Conservation (phyloP, 2,329 filamentous ascomycete species). For the Colletotrichum acutatum region DNA sequence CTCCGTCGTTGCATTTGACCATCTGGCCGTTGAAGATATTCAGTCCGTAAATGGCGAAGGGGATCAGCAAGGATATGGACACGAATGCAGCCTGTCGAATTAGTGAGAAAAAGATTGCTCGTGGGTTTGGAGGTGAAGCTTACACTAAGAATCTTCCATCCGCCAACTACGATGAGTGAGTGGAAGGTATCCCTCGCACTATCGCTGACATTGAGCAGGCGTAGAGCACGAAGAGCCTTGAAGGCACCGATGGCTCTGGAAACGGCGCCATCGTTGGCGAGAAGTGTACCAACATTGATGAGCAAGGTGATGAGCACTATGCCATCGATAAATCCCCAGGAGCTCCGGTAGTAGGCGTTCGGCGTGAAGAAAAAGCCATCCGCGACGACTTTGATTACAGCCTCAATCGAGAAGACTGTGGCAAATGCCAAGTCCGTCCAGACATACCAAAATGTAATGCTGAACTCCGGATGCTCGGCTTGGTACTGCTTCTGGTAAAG, state of each 20-base stretch:
- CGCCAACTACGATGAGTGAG: slow-evolving; percentile 91
- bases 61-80: slow-evolving; percentile 91
- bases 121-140: slow-evolving; percentile 44
- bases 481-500: slow-evolving; percentile 94
- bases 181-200: slow-evolving; percentile 97
- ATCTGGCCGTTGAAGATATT: slow-evolving; percentile 92
- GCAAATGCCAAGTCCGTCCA: slow-evolving; percentile 95
- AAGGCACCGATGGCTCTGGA: slow-evolving; percentile 95
- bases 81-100: slow-evolving; percentile 79
- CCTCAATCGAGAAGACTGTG: slow-evolving; percentile 85
- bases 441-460: slow-evolving; percentile 87
- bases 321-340: slow-evolving; percentile 96
- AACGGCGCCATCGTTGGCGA: slow-evolving; percentile 84
- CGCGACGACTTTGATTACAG: slow-evolving; percentile 90
- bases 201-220: slow-evolving; percentile 94
- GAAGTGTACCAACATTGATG: slow-evolving; percentile 89
- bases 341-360: slow-evolving; percentile 95
- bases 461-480: slow-evolving; percentile 64
- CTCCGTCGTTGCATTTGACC: slow-evolving; percentile 80
- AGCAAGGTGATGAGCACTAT: slow-evolving; percentile 92
- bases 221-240: slow-evolving; percentile 91
- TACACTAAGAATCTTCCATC: slow-evolving; percentile 91
- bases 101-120: slow-evolving; percentile 3
- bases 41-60: slow-evolving; percentile 95
- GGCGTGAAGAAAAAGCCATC: slow-evolving; percentile 97